These are phyloP conservation scores for Athelia sp. DNA, from an alignment of 1,284 basidiomycete species.

Conservation along the genomic window DNA sequence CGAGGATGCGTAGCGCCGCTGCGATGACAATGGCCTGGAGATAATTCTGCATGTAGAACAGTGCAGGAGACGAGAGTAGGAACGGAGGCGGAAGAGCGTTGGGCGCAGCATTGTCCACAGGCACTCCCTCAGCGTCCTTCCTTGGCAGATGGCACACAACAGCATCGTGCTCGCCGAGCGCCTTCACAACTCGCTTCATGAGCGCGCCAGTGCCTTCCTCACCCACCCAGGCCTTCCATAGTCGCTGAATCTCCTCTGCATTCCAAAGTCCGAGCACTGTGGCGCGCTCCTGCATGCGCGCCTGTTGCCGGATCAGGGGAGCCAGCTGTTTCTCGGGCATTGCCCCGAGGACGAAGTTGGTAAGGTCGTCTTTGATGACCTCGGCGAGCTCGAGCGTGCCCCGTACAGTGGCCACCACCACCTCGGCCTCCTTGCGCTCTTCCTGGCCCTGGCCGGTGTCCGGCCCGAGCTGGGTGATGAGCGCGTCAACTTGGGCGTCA, in stretches of 20 bases:
- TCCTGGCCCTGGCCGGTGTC: constrained; percentile 15
- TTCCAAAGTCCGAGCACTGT: constrained; percentile 50
- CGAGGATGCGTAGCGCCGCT: constrained; percentile 53
- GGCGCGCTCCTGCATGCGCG: constrained; percentile 46
- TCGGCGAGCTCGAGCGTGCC: constrained; percentile 46
- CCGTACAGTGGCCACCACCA: constrained; percentile 40
- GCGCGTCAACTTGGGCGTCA: constrained; percentile 44
- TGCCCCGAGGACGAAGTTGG: constrained; percentile 51
- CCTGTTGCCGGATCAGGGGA: constrained; percentile 42
- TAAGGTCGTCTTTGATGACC: constrained; percentile 60
- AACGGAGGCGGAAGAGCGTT: constrained; percentile 58
- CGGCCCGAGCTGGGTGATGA: constrained; percentile 36
- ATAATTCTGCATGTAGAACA: constrained; percentile 61
- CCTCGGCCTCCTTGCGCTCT: constrained; percentile 26
- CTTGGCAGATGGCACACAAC: constrained; percentile 39
- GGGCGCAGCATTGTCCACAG: constrained; percentile 11
- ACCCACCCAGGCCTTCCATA: constrained; percentile 38
- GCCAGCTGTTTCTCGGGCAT: constrained; percentile 57
- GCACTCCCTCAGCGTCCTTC: constrained; percentile 11
- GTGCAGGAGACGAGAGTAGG: constrained; percentile 46
- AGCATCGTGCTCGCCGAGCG: constrained; percentile 38
- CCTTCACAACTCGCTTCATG: constrained; percentile 42
- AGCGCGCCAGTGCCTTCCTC: constrained; percentile 26
- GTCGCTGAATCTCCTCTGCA: constrained; percentile 22
- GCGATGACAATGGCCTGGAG: constrained; percentile 67